Conservation (phyloP, 441 rosid species). For the Populus hybrid region DNA sequence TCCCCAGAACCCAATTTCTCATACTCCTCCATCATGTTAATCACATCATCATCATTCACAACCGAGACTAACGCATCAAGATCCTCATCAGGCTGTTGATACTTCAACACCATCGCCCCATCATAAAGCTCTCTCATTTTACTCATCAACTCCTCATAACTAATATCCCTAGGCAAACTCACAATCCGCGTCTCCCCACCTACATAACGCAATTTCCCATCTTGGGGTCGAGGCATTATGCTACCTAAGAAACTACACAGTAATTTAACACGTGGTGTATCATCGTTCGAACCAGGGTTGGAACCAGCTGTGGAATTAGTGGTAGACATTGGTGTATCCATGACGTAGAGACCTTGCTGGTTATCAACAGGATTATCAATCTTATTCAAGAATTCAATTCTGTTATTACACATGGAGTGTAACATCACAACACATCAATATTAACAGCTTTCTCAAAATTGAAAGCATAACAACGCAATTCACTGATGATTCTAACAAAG, state of each 20-base stretch:
- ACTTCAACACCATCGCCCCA: constrained; percentile 72
- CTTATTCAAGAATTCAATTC: constrained; percentile 31
- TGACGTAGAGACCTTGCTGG: constrained; percentile 28
- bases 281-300: constrained; percentile 55
- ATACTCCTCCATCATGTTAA: constrained; percentile 97
- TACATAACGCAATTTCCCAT: constrained; percentile 82
- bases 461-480: background rate
- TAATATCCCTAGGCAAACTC: constrained; percentile 63
- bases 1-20: constrained; percentile 91
- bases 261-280: constrained; percentile 68
- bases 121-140: constrained; percentile 92
- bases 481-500: constrained; percentile 6
- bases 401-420: constrained; percentile 54
- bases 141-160: constrained; percentile 74
- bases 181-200: constrained; percentile 97
- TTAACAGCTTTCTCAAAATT: background rate
- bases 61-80: constrained; percentile 96
- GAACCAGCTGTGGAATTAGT: constrained; percentile 31
- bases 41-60: constrained; percentile 92
- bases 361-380: constrained; percentile 22
- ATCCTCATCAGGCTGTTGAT: constrained; percentile 99
- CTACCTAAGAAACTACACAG: constrained; percentile 91
- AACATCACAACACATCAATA: constrained; percentile 18
- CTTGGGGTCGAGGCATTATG: constrained; percentile 95
- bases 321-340: constrained; percentile 52